phyloP scores from a whole-genome alignment of 192 early-diverging fungal species.

The Geranomyces variabilis region DNA sequence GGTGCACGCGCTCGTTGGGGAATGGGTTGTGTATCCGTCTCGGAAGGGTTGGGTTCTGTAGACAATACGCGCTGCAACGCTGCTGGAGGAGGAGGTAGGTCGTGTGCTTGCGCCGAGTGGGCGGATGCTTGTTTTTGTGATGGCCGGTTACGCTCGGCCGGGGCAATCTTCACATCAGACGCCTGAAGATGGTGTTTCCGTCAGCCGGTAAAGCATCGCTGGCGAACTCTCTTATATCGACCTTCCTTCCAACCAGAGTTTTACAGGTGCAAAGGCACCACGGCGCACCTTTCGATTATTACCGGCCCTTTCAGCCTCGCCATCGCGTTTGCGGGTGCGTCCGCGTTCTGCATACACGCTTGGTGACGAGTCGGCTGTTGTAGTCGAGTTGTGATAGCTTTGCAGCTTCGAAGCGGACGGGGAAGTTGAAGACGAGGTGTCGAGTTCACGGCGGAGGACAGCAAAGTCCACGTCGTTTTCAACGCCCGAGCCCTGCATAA shows the following conservation, averaged over 20 bases:
- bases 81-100: too few species aligned
- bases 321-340: not conserved
- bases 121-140: too few species aligned
- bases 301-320: not conserved
- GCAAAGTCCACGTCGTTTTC: slow-evolving; percentile 45
- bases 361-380: not conserved
- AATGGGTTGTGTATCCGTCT: too few species aligned
- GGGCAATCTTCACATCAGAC: too few species aligned
- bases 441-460: slow-evolving; percentile 41
- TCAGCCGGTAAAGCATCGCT: not conserved
- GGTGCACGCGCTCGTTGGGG: too few species aligned
- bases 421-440: slow-evolving; percentile 24
- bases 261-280: not conserved
- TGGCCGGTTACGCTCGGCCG: too few species aligned
- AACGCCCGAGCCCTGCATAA: slow-evolving; percentile 47
- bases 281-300: slow-evolving; percentile 1
- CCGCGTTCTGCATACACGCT: too few species aligned
- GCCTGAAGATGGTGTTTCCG: too few species aligned
- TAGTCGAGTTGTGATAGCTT: not conserved
- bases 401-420: not conserved
- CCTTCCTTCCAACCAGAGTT: too few species aligned
- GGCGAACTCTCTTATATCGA: slow-evolving; percentile 1
- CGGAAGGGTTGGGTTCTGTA: too few species aligned
- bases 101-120: too few species aligned
- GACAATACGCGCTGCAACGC: too few species aligned